These are phyloP conservation scores for Aspergillus sp. DNA, from an alignment of 2,329 filamentous ascomycete genomes.

Conservation along the genomic window DNA sequence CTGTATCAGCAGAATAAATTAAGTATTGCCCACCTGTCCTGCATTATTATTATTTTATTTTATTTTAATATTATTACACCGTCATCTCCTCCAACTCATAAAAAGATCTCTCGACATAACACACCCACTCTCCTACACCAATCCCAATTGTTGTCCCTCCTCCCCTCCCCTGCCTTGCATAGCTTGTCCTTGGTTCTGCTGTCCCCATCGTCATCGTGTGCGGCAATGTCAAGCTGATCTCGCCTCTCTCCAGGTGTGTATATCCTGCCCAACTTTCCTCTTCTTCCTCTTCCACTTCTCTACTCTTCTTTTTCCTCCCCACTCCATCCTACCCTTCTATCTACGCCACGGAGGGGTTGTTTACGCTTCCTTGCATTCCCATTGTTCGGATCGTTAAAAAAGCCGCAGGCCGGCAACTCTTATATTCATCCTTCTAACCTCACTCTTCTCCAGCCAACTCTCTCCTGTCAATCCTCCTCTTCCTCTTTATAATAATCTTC, in stretches of 20 bases:
- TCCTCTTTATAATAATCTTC: conserved; percentile 1
- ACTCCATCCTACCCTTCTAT: background rate
- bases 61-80: background rate
- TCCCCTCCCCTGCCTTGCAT: conserved; percentile 18
- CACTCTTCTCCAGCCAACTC: conserved; percentile 4
- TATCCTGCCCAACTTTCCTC: conserved; percentile 8
- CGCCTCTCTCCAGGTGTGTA: background rate
- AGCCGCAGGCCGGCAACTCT: conserved; percentile 13
- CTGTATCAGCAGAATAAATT: conserved; percentile 12
- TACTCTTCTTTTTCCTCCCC: background rate
- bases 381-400: background rate
- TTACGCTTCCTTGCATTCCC: background rate
- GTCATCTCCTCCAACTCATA: background rate
- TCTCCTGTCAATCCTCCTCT: conserved; percentile 3
- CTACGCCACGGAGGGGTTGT: background rate
- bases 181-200: conserved; percentile 20
- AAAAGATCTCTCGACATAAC: too few relatives aligned
- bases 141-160: conserved; percentile 17
- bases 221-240: conserved; percentile 16
- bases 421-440: background rate
- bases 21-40: background rate
- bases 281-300: conserved; percentile 2
- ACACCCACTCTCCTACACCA: conserved; percentile 4
- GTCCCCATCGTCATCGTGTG: conserved; percentile 20
- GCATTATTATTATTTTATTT: background rate